A percentile compares a stretch with the other conserved stretches of the same genome.
phyloP scores from a whole-genome alignment of 2,329 filamentous ascomycete species.

The Albifimbria verrucaria region DNA sequence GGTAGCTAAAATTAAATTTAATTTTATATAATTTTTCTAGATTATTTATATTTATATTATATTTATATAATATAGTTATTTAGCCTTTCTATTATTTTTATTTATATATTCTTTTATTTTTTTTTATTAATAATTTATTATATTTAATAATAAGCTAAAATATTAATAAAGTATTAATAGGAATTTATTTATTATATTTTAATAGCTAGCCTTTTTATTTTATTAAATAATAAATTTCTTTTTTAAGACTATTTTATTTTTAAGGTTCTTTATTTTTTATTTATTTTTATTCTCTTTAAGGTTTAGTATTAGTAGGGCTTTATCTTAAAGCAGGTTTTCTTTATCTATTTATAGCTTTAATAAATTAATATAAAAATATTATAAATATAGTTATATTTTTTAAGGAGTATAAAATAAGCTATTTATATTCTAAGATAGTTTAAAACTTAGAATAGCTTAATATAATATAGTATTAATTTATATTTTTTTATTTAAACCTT shows the following conservation, averaged over 20 bases:
- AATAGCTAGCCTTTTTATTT: neutral
- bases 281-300: neutral
- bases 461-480: neutral
- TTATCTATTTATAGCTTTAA: constrained; percentile 1
- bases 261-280: neutral
- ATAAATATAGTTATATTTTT: neutral
- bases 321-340: neutral
- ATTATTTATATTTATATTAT: neutral
- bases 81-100: neutral
- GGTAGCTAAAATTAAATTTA: neutral
- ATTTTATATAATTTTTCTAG: too few relatives aligned
- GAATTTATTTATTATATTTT: neutral
- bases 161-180: neutral
- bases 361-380: neutral
- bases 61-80: neutral
- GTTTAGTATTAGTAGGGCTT: neutral
- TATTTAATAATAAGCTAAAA: neutral
- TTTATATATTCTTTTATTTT: neutral
- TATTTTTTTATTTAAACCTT: neutral
- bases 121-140: neutral
- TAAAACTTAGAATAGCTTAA: neutral
- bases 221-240: neutral
- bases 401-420: neutral
- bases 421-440: neutral
- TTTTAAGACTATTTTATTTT: neutral